Conservation (phyloP, 2,329 filamentous ascomycete species). For the Blumeriella jaapii region DNA sequence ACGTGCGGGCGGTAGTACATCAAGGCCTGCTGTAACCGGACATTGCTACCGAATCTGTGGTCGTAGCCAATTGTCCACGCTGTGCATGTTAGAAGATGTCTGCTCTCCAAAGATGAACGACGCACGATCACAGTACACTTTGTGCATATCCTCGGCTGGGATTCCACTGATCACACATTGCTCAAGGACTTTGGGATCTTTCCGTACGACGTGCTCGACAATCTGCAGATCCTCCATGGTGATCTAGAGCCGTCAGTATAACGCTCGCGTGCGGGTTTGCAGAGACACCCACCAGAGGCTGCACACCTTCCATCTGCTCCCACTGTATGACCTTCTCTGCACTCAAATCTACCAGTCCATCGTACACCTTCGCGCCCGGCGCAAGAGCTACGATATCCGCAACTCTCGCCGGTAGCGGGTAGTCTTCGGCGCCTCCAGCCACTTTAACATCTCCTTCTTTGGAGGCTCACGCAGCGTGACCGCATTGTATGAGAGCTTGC, state of each 20-base stretch:
- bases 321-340: slow-evolving; percentile 58
- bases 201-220: slow-evolving; percentile 65
- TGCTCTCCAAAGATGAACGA: slow-evolving; percentile 12
- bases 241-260: slow-evolving; percentile 45
- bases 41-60: slow-evolving; percentile 68
- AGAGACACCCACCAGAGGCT: slow-evolving; percentile 55
- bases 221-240: slow-evolving; percentile 81
- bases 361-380: slow-evolving; percentile 66
- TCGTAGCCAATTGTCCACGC: slow-evolving; percentile 94
- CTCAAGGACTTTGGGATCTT: slow-evolving; percentile 78
- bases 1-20: slow-evolving; percentile 88
- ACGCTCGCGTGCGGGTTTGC: too few relatives aligned
- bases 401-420: slow-evolving; percentile 54
- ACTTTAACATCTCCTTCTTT: slow-evolving; percentile 72
- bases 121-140: slow-evolving; percentile 83
- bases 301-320: slow-evolving; percentile 63
- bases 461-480: slow-evolving; percentile 76
- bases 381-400: slow-evolving; percentile 79
- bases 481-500: slow-evolving; percentile 72
- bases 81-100: slow-evolving; percentile 25
- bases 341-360: slow-evolving; percentile 67
- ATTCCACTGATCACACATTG: slow-evolving; percentile 80
- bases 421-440: slow-evolving; percentile 55
- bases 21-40: slow-evolving; percentile 79
- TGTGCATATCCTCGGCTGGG: slow-evolving; percentile 74